Evolutionary conservation across 2,329 filamentous ascomycete genomes (phyloP), one percentile per base, ranked within the genome.

Genomic region (Aulographum hederae): DNA sequence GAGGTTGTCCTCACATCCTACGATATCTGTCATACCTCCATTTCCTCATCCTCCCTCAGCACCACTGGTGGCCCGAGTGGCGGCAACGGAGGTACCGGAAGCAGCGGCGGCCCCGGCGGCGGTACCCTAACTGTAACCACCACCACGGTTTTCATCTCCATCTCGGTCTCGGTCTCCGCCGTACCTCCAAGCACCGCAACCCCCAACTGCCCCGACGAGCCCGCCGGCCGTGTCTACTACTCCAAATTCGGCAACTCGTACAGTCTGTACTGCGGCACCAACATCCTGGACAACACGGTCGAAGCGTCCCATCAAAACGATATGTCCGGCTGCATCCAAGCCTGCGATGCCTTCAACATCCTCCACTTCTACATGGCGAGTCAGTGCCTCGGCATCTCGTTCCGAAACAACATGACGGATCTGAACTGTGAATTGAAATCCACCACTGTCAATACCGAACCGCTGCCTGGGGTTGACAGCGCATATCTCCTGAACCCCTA

Each of bases 271-370:
- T 50, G 47, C 35, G 36, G 41, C 32, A 38, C 33, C 2, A 30
- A 33, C 20, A 41, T 41, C 32, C 38, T 40, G 2, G 41, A 43
- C 28, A 18, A 17, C 2, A 44, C 38, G 2, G 18, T 50, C 6
- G 38, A 35, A 10, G 41, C 38, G 10, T 40, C 39, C 10, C 42
- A 41, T 5, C 38, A 43, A 15, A 31, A 32, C 28, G 42, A 38
- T 6, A 36, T 50, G 16, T 32, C 34, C 5, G 38, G 35, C 17
- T 50, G 47, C 26, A 46, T 48, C 31, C 34, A 41, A 16, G 38
- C 44, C n/a, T 50, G 47, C 36, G 46, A 48, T 34, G 42, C 42
- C 37, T 48, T 43, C 37, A 50, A 50, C 30, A 29, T 41, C 11
- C 30, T 39, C 10, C 38, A 36, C n/a, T 44, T 44, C 38, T 35